Conservation (phyloP, 306 rosid species). For the Pyrus pyrifolia region DNA sequence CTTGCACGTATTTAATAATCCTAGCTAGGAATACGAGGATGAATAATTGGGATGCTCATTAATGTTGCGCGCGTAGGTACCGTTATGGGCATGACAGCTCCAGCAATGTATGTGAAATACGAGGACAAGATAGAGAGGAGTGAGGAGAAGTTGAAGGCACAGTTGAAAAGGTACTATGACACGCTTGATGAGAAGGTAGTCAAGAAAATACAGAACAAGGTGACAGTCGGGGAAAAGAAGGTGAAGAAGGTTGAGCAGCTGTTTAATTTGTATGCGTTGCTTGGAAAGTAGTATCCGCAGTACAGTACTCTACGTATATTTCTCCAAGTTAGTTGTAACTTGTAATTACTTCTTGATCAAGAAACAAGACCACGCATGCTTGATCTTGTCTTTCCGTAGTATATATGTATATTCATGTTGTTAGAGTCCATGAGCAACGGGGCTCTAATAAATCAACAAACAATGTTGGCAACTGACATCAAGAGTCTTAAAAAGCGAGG, state of each 20-base stretch:
- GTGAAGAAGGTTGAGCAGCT: neutral
- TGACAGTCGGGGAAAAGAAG: constrained; percentile 1
- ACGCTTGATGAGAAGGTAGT: constrained; percentile 46
- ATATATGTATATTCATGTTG: too few species aligned
- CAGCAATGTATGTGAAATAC: constrained; percentile 35
- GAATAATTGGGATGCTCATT: neutral
- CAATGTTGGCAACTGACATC: too few species aligned
- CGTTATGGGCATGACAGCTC: constrained; percentile 35
- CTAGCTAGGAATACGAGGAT: neutral
- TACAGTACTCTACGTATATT: neutral
- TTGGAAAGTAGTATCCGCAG: neutral
- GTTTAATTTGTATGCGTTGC: neutral
- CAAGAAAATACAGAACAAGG: constrained; percentile 29
- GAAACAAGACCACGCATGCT: too few species aligned
- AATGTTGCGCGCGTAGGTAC: constrained; percentile 20
- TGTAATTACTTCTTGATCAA: neutral
- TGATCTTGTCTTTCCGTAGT: too few species aligned
- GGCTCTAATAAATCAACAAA: too few species aligned
- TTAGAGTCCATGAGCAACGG: too few species aligned
- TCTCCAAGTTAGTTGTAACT: neutral
- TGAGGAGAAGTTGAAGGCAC: constrained; percentile 33
- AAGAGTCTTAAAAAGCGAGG: too few species aligned
- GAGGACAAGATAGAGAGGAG: constrained; percentile 35
- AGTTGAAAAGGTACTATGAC: constrained; percentile 27
- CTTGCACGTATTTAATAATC: neutral